Base-by-base conservation (phyloP, 352 stramenopile species). In the Phytopythium oedochilum region DNA sequence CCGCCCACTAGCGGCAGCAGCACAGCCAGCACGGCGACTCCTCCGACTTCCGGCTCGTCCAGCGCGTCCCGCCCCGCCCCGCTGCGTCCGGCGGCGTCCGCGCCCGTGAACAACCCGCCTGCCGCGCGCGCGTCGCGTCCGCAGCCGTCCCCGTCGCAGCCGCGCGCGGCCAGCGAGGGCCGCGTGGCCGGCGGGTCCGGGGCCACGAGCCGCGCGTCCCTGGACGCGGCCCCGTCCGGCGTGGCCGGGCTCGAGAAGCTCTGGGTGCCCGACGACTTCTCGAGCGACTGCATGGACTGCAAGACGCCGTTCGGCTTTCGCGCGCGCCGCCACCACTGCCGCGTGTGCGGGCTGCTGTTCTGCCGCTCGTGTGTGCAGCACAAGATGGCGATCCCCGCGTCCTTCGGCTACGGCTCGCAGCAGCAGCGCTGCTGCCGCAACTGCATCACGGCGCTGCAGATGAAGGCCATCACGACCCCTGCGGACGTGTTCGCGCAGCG, bases 241-340 rank as follows among this genome's bases (percentile, higher is more conserved):
- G 82, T 92, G 4, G 80, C 84, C 5, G 77, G 78, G 6, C 74
- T 94, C 3, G 80, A 94, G 52, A 84, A 92, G 67, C 75, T 94
- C 44, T 94, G 84, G 84, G 82, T 94, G 29, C 84, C 84, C 0
- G 80, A 94, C 71, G 90, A 92, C 70, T 94, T 94, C 43, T 92
- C 82, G 23, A 78, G 26, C 60, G 82, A 94, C 51, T 94, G 84
- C 59, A 94, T 94, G 84, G 83, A 94, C 70, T 94, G 84, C 63
- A 88, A 89, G 47, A 61, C 78, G n/a, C 57, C 71, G 18, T 94
- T 94, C 58, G 83, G 78, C 35, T 92, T 92, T 55, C 90, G 92
- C 64, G 78, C 81, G 15, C 79, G 79, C 55, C 84, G 84, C 14
- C 84, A 94, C 68, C 84, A 94, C 62, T 94, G 84, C 61, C 84